phyloP scores from a whole-genome alignment of 805 yeast species.

The Candida insectorum region DNA sequence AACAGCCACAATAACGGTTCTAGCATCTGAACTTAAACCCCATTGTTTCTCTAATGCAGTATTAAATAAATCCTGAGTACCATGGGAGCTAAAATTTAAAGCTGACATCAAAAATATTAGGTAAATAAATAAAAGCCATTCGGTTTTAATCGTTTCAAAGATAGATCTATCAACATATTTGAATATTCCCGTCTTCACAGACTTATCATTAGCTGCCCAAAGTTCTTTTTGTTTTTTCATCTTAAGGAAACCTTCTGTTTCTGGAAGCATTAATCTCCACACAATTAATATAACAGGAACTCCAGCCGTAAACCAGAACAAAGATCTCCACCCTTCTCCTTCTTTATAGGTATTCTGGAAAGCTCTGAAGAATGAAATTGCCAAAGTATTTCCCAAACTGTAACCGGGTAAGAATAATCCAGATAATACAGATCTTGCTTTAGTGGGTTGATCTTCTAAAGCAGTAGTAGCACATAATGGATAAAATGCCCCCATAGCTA shows the following conservation, averaged over 20 bases:
- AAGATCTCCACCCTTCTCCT: slow-evolving; percentile 61
- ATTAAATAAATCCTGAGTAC: slow-evolving; percentile 72
- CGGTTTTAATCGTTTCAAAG: slow-evolving; percentile 25
- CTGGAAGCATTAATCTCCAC: slow-evolving; percentile 60
- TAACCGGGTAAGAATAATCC: slow-evolving; percentile 55
- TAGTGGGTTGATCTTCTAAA: slow-evolving; percentile 58
- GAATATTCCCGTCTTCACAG: slow-evolving; percentile 4
- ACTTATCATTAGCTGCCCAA: slow-evolving; percentile 2
- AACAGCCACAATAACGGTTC: slow-evolving; percentile 60
- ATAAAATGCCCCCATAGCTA: slow-evolving; percentile 70
- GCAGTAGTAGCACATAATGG: slow-evolving; percentile 67
- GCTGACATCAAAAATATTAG: slow-evolving; percentile 53
- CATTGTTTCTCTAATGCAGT: slow-evolving; percentile 57
- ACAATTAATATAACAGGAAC: slow-evolving; percentile 55
- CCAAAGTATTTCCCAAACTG: slow-evolving; percentile 65
- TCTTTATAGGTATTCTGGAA: slow-evolving; percentile 37
- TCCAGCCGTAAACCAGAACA: slow-evolving; percentile 74
- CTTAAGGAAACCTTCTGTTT: slow-evolving; percentile 50
- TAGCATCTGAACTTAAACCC: slow-evolving; percentile 39
- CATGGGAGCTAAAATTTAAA: slow-evolving; percentile 70
- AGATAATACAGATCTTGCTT: slow-evolving; percentile 58
- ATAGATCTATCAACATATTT: slow-evolving; percentile 10
- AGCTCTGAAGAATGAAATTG: slow-evolving; percentile 64
- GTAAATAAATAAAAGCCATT: slow-evolving; percentile 38
- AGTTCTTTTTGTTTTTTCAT: slow-evolving; percentile 15